Conservation (phyloP, 495 filamentous ascomycete species). For the Xylaria nigripes region DNA sequence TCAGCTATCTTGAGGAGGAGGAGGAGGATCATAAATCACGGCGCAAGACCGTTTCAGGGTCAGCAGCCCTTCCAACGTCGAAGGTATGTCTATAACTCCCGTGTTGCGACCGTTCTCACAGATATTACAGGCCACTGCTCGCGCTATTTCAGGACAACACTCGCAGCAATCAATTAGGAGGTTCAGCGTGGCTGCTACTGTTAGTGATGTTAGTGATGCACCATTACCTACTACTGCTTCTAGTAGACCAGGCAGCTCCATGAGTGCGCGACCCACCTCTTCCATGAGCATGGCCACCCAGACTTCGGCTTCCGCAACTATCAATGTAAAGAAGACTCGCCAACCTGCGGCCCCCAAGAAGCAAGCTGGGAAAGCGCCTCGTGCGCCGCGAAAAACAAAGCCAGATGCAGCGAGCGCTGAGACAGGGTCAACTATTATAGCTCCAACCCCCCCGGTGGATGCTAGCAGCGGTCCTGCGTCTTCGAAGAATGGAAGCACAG, state of each 20-base stretch:
- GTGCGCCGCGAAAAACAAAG: constrained; percentile 39
- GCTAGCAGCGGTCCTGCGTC: neutral
- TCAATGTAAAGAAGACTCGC: constrained; percentile 40
- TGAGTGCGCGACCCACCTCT: constrained; percentile 32
- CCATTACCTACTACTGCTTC: constrained; percentile 10
- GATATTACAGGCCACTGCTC: constrained; percentile 26
- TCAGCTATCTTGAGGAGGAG: constrained; percentile 39
- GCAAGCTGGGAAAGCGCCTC: constrained; percentile 25
- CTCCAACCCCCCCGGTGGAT: neutral
- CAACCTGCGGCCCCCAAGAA: constrained; percentile 34
- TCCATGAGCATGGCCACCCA: constrained; percentile 29
- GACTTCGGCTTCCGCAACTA: constrained; percentile 12
- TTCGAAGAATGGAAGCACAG: neutral
- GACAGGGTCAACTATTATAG: constrained; percentile 3
- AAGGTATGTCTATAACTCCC: constrained; percentile 28
- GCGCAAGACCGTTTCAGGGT: constrained; percentile 58
- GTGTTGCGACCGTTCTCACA: constrained; percentile 2
- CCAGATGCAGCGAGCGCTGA: constrained; percentile 34
- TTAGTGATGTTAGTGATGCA: constrained; percentile 4
- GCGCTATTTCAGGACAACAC: constrained; percentile 28
- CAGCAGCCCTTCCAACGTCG: constrained; percentile 38
- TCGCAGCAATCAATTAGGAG: constrained; percentile 26
- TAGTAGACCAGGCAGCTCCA: constrained; percentile 30
- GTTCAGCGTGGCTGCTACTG: constrained; percentile 33
- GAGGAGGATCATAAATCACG: constrained; percentile 51